Evolutionary conservation across 129 eudicot species (phyloP).

Genomic region (Artemisia tridentata): DNA sequence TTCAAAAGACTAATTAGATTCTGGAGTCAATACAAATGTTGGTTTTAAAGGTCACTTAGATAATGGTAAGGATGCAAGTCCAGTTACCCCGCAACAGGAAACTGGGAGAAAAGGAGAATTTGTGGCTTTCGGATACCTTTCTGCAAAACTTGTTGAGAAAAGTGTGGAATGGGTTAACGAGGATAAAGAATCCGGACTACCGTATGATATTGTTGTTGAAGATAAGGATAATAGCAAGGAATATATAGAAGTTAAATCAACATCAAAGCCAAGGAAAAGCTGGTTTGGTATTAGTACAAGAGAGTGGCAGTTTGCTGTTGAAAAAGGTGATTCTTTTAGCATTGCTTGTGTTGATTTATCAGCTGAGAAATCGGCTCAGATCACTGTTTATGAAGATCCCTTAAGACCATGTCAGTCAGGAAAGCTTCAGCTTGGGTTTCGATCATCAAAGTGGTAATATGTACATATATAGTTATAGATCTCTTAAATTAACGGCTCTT

Average conservation of each 20-base stretch:
- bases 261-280: slow-evolving; percentile 42
- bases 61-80: too few relatives aligned
- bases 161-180: slow-evolving; percentile 64
- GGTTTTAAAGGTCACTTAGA: not conserved
- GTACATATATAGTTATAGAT: not conserved
- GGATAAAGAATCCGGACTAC: slow-evolving; percentile 63
- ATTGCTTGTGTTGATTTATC: slow-evolving; percentile 57
- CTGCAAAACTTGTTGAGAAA: slow-evolving; percentile 26
- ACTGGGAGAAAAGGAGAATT: slow-evolving; percentile 61
- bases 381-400: slow-evolving; percentile 53
- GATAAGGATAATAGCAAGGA: slow-evolving; percentile 41
- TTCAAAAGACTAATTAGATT: not conserved
- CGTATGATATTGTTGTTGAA: slow-evolving; percentile 57
- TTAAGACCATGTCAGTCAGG: slow-evolving; percentile 49
- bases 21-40: not conserved
- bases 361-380: slow-evolving; percentile 34
- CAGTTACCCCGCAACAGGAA: slow-evolving; percentile 34
- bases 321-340: slow-evolving; percentile 71
- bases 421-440: slow-evolving; percentile 52
- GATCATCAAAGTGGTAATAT: slow-evolving; percentile 35
- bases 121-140: slow-evolving; percentile 48
- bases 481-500: not conserved
- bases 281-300: slow-evolving; percentile 52
- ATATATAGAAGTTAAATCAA: slow-evolving; percentile 73
- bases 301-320: slow-evolving; percentile 71